Percentiles rank a stretch among this genome's conserved stretches.
These are phyloP conservation scores for Dactylorhiza incarnata DNA, from an alignment of 106 monocot species.

Conservation along the genomic window DNA sequence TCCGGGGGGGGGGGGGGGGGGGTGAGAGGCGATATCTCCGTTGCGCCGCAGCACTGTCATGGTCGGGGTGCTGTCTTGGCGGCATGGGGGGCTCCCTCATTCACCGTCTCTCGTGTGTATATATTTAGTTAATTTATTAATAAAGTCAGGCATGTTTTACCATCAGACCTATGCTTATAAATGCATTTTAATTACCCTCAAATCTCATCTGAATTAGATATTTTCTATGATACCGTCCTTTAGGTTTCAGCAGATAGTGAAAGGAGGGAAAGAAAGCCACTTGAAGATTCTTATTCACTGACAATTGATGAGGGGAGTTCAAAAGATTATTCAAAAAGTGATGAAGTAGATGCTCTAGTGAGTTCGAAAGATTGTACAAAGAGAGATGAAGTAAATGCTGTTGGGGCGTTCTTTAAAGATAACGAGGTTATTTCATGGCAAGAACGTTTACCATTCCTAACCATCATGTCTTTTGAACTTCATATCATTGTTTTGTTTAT, in stretches of 20 bases:
- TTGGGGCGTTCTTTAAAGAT: conserved; percentile 12
- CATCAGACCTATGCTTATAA: neutral
- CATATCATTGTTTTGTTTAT: neutral
- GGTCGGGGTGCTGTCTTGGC: too few species aligned
- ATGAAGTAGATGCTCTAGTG: conserved; percentile 15
- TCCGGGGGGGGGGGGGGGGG: too few species aligned
- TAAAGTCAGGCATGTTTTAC: neutral
- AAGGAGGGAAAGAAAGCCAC: conserved; percentile 17
- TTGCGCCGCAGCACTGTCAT: too few species aligned
- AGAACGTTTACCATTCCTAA: conserved; percentile 15
- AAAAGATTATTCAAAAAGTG: conserved; percentile 16
- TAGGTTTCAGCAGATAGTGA: conserved; percentile 24
- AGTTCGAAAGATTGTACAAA: neutral
- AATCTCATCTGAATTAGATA: neutral
- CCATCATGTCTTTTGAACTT: neutral
- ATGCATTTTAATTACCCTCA: neutral
- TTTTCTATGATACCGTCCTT: neutral
- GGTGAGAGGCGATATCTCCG: too few species aligned
- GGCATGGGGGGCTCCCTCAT: too few species aligned
- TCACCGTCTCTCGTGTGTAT: too few species aligned
- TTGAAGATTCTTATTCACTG: conserved; percentile 34
- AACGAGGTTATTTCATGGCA: conserved; percentile 49
- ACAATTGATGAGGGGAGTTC: conserved; percentile 24
- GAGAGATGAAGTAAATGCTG: conserved; percentile 14
- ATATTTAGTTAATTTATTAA: neutral